Evolutionary conservation across 768 basidiomycete genomes (phyloP).

Genomic region (Tricholoma saponaceum): DNA sequence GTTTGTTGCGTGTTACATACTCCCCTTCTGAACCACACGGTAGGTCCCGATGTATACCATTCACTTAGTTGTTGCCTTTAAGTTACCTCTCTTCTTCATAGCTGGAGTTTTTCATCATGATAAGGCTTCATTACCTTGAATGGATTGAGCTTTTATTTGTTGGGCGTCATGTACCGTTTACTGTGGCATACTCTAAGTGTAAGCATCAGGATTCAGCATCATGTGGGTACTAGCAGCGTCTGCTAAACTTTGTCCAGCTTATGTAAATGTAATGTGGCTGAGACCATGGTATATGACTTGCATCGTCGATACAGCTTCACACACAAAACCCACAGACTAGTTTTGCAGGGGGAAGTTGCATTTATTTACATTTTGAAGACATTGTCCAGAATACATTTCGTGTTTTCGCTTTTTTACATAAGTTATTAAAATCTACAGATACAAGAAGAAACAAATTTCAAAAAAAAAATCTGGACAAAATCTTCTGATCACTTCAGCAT

Average conservation of each 20-base stretch:
- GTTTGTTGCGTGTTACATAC: constrained; percentile 13
- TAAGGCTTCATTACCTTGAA: too few relatives aligned
- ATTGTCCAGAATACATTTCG: neutral
- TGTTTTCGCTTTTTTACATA: neutral
- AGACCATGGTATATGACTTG: too few relatives aligned
- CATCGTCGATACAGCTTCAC: neutral
- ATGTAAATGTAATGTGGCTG: neutral
- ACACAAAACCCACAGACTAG: neutral
- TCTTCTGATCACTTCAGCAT: neutral
- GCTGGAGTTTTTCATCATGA: too few relatives aligned
- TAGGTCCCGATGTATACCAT: neutral
- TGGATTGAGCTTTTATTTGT: too few relatives aligned
- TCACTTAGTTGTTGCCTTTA: too few relatives aligned
- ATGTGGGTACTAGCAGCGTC: too few relatives aligned
- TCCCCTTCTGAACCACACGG: constrained; percentile 1
- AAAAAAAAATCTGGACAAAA: neutral
- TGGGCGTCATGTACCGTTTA: too few relatives aligned
- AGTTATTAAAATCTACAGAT: neutral
- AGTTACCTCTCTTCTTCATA: too few relatives aligned
- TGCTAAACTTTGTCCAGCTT: too few relatives aligned
- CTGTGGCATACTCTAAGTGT: too few relatives aligned
- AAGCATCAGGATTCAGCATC: too few relatives aligned
- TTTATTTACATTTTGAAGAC: neutral
- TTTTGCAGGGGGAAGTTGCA: neutral
- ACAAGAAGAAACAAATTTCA: neutral